Base-by-base conservation (phyloP, 2,329 filamentous ascomycete species). In the Hypomyces perniciosus region DNA sequence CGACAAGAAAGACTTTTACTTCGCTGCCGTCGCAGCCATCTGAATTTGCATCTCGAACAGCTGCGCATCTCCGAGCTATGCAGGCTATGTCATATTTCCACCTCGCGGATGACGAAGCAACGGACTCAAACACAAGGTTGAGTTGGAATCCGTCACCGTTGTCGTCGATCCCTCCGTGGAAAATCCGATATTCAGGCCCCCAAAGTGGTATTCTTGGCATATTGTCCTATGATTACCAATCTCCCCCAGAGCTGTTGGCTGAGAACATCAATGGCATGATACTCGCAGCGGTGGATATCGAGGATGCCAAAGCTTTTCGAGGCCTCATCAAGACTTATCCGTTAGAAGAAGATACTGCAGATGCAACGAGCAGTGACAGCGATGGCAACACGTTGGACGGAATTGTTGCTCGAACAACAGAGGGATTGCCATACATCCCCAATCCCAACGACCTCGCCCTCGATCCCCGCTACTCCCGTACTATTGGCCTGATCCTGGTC, bases 21-120 rank as follows among this genome's bases (percentile, higher is more conserved):
- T 71, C 73, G 5, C 68, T 90, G 4, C 78, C 83, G 5, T 84
- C 85, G 1, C 78, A 84, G 57, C 66, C 75, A 7, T 74, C 73
- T n/a, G 77, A 81, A 38, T 72, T 73, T 38, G 73, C 73, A 1
- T 70, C 77, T 3, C 73, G 84, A 35, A 86, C 83, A 8, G 77
- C 85, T 0, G 75, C 80, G 0, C 83, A 91, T 54, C 67, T 88
- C 3, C 73, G 86, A 46, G 77, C 78, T 5, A 90, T 92, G 85
- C 86, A 90, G 58, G 81, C 77, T n/a, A 84, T 90, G 76, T 84
- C 86, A 0, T 92, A 91, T 59, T 89, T 92, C 60, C 88, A 92
- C 62, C 57, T 72, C 8, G 53, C 37, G 48, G 29, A 43, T 46
- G 56, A 39, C 31, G 54, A 56, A 48, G 33, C 48, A 4, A 27